Percentiles rank a stretch among this genome's conserved stretches.
Conservation (phyloP, 2,329 filamentous ascomycete species). For the Penicillium psychrosexuale region DNA sequence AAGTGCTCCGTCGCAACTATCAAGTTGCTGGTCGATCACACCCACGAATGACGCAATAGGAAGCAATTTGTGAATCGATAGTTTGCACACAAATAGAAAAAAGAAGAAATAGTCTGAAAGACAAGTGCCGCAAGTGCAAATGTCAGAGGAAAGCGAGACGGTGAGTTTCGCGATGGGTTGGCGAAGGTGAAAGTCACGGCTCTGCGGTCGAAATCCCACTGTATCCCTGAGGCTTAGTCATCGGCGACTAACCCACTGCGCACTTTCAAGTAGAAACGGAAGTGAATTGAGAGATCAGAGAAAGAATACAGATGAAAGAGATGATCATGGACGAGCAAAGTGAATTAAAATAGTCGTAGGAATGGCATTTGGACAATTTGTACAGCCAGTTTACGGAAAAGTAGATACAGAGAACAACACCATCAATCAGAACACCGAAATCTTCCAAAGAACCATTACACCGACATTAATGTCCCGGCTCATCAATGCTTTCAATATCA, state of each 20-base stretch:
- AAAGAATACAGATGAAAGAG: neutral
- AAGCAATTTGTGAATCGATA: constrained; percentile 1
- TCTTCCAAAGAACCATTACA: constrained; percentile 12
- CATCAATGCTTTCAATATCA: constrained; percentile 19
- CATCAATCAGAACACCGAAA: constrained; percentile 3
- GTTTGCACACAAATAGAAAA: neutral
- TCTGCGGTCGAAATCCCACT: constrained; percentile 39
- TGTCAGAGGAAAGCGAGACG: constrained; percentile 1
- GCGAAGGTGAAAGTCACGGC: constrained; percentile 36
- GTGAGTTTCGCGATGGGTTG: constrained; percentile 27
- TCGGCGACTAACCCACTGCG: constrained; percentile 3
- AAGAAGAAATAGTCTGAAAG: neutral
- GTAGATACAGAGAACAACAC: constrained; percentile 21
- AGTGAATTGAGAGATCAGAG: neutral
- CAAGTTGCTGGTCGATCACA: constrained; percentile 18
- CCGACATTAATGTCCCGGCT: constrained; percentile 20
- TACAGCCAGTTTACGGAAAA: constrained; percentile 16
- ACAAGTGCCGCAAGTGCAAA: neutral
- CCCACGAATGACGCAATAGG: constrained; percentile 9
- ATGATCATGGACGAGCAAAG: neutral
- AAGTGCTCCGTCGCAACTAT: constrained; percentile 21
- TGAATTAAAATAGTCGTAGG: neutral
- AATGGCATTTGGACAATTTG: constrained; percentile 20
- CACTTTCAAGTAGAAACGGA: constrained; percentile 1
- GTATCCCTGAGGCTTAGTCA: constrained; percentile 35